phyloP scores from a whole-genome alignment of 495 filamentous ascomycete genomes.

The Neurospora cerealis region DNA sequence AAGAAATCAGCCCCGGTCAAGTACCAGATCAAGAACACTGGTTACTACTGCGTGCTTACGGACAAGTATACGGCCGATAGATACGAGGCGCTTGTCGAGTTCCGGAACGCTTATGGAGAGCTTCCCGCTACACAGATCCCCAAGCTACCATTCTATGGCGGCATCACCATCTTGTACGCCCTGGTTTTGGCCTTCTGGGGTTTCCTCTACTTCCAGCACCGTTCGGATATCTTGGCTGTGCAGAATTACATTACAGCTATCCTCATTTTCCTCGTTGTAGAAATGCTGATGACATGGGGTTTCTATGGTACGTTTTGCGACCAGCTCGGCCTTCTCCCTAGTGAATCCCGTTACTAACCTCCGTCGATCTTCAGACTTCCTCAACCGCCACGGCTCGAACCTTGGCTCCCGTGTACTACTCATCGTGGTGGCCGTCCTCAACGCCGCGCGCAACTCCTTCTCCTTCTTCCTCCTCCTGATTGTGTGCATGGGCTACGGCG shows the following conservation, averaged over 20 bases:
- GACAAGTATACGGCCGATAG: slow-evolving; percentile 49
- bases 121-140: slow-evolving; percentile 91
- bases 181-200: slow-evolving; percentile 83
- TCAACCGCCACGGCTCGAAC: slow-evolving; percentile 81
- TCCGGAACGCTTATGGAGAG: slow-evolving; percentile 93
- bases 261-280: slow-evolving; percentile 82
- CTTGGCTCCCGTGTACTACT: slow-evolving; percentile 75
- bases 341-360: slow-evolving; percentile 1
- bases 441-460: slow-evolving; percentile 90
- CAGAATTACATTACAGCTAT: slow-evolving; percentile 99
- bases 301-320: slow-evolving; percentile 55
- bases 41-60: slow-evolving; percentile 91
- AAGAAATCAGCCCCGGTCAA: slow-evolving; percentile 63
- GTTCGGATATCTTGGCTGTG: slow-evolving; percentile 90
- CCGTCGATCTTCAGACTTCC: slow-evolving; percentile 51
- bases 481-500: slow-evolving; percentile 98
- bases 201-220: slow-evolving; percentile 91
- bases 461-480: slow-evolving; percentile 98
- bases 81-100: slow-evolving; percentile 77
- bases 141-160: slow-evolving; percentile 96
- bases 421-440: slow-evolving; percentile 81
- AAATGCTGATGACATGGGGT: slow-evolving; percentile 97
- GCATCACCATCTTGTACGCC: slow-evolving; percentile 87
- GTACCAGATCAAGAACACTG: slow-evolving; percentile 76
- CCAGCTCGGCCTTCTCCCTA: neutral